Percentiles rank a stretch among this genome's conserved stretches.
These are phyloP conservation scores for Straminergon stramineum DNA, from an alignment of 225 moss, liverwort and hornwort genomes.

Conservation along the genomic window DNA sequence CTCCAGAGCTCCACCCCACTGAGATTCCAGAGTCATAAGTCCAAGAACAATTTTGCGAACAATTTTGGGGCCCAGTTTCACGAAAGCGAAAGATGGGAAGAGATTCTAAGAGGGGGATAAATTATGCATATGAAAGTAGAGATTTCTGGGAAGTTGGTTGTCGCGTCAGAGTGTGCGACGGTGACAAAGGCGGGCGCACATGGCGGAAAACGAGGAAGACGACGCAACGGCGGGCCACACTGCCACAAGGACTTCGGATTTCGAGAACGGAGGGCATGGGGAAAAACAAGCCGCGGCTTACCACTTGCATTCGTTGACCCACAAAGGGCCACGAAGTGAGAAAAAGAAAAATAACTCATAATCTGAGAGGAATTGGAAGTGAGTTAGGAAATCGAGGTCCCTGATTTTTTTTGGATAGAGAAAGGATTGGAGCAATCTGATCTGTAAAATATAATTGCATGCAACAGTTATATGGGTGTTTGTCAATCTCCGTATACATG, in stretches of 20 bases:
- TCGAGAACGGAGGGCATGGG: not conserved
- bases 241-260: not conserved
- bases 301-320: too few species aligned
- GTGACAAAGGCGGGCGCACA: not conserved
- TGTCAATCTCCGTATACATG: not conserved
- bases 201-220: not conserved
- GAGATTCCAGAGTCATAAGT: not conserved
- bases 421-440: not conserved
- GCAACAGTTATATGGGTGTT: fast-evolving
- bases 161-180: too few species aligned
- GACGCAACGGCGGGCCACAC: not conserved
- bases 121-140: not conserved
- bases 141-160: not conserved
- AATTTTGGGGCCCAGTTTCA: too few species aligned
- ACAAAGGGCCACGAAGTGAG: not conserved
- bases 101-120: too few species aligned
- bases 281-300: not conserved
- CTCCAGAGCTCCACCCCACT: not conserved
- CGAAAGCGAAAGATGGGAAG: not conserved
- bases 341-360: not conserved
- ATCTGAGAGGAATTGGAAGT: not conserved
- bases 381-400: not conserved
- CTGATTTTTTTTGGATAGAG: not conserved
- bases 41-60: too few species aligned
- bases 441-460: not conserved